Evolutionary conservation across 306 rosid genomes (phyloP), one percentile per base, ranked within the genome.

Genomic region (Ochetophila trinervis): DNA sequence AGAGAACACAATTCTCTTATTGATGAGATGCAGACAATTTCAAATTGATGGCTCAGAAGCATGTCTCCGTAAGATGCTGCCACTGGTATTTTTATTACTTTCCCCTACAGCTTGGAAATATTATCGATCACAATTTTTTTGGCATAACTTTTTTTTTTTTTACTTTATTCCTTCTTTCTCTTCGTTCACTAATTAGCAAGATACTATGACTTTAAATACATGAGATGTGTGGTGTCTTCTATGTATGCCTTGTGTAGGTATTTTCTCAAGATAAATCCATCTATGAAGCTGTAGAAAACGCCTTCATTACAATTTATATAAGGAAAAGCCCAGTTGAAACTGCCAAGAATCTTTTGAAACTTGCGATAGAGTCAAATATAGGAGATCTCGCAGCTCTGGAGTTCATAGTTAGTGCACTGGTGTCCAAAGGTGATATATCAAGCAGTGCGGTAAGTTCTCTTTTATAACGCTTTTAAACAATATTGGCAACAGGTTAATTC

Each of bases 261-360:
- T 92, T 92, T 87, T 92, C 98, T 62, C 96, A 92, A 69, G 98
- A 89, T 62, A 92, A 92, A 74, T 87, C 98, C 76, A 89, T 92
- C 75, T 87, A 79, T 53, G 98, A 89, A 80, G 98, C 98, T 71
- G 96, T 92, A 71, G 98, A 92, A 87, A 85, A 78, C 13, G 96
- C 98, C 59, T 92, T 92, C 71, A 57, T 80, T 50, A 78, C 95
- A 65, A 92, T 92, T 74, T 92, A 87, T 76, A 82, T 92, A 35
- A 76, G 85, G 75, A 92, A 89, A 76, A 87, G 55, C 69, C 91
- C 93, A 14, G 66, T 70, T 12, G 98, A 92, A 79, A 87, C 93
- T 66, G 95, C 96, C 63, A 87, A 79, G 78, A 85, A 81, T 74
- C 84, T 92, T 40, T 66, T 81, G 79, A 83, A 78, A 66, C 98